These are phyloP conservation scores for Infundibulicybe gibba DNA, from an alignment of 768 basidiomycete genomes.

Conservation along the genomic window DNA sequence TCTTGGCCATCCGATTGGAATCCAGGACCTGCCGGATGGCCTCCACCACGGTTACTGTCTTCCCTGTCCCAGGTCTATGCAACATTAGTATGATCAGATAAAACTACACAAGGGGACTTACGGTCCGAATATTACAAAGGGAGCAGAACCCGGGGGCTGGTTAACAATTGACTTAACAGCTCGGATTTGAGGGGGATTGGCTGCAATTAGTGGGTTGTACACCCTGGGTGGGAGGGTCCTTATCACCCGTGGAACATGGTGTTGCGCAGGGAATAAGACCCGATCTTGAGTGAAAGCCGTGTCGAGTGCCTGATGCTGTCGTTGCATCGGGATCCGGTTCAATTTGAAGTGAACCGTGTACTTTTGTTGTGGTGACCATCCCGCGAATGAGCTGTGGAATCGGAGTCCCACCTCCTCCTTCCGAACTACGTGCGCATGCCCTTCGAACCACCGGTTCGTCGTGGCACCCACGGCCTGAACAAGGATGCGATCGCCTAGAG, in stretches of 20 bases:
- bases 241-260: conserved; percentile 8
- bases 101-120: conserved; percentile 24
- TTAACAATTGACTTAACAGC: conserved; percentile 45
- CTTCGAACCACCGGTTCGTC: conserved; percentile 53
- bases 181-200: conserved; percentile 43
- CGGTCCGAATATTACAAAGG: conserved; percentile 65
- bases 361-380: conserved; percentile 24
- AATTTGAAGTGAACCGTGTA: conserved; percentile 57
- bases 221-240: conserved; percentile 13
- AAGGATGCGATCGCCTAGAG: conserved; percentile 48
- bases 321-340: conserved; percentile 49
- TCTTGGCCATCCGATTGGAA: conserved; percentile 30
- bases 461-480: conserved; percentile 38
- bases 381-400: conserved; percentile 42
- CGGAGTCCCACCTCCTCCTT: conserved; percentile 47
- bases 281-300: conserved; percentile 38
- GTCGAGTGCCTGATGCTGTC: conserved; percentile 59
- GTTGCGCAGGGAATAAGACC: conserved; percentile 45
- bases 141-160: conserved; percentile 40
- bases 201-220: conserved; percentile 38
- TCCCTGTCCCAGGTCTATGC: conserved; percentile 59
- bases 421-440: conserved; percentile 51
- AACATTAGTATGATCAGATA: neutral
- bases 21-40: conserved; percentile 50
- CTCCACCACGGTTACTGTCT: conserved; percentile 63